Evolutionary conservation across 1,284 basidiomycete genomes (phyloP).

Genomic region (Spongispora temasekensis): DNA sequence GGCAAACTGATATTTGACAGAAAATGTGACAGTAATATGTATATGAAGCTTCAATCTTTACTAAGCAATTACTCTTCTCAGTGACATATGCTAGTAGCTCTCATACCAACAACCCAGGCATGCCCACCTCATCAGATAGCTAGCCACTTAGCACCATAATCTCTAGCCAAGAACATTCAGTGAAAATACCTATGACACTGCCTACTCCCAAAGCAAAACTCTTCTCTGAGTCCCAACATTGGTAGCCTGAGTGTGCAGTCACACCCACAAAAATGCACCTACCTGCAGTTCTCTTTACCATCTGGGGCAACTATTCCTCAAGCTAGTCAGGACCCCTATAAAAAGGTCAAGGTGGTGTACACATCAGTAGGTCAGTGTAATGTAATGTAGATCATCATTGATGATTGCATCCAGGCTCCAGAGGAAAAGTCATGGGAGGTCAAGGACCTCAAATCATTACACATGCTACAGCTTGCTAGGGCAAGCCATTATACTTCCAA

Average conservation of each 20-base stretch:
- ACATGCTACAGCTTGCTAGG: conserved; percentile 1
- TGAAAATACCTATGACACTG: not conserved
- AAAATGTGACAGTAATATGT: too few species aligned
- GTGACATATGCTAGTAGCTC: too few species aligned
- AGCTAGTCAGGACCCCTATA: not conserved
- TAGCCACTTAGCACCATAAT: not conserved
- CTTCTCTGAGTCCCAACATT: not conserved
- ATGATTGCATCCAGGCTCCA: not conserved
- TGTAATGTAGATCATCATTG: not conserved
- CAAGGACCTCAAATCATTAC: not conserved
- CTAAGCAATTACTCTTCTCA: too few species aligned
- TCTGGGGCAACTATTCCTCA: not conserved
- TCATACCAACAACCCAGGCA: too few species aligned
- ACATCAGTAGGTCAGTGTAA: not conserved
- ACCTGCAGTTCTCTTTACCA: not conserved
- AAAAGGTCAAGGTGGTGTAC: not conserved
- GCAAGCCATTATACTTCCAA: not conserved
- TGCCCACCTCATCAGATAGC: not conserved
- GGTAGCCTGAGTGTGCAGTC: not conserved
- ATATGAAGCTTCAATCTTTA: too few species aligned
- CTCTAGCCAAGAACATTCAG: not conserved
- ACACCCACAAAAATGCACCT: not conserved
- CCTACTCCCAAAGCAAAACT: not conserved
- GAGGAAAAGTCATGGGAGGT: not conserved
- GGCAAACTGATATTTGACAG: too few species aligned